These are phyloP conservation scores for Mortierella sp. DNA, from an alignment of 371 early-diverging fungal species.

Conservation along the genomic window DNA sequence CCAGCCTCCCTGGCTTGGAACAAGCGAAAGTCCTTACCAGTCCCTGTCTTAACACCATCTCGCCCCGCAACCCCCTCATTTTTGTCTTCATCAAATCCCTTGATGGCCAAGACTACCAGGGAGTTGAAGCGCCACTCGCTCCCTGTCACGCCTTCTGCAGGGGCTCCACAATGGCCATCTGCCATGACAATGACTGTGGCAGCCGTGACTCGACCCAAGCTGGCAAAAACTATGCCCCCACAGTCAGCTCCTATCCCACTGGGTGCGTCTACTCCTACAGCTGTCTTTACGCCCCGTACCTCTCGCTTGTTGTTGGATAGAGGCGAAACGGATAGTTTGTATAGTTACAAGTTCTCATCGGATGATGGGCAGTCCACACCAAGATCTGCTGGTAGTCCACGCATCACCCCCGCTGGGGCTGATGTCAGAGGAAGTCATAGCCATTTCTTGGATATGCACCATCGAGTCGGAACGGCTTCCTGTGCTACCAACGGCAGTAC, in stretches of 20 bases:
- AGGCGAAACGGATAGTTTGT: constrained; percentile 15
- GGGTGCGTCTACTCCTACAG: constrained; percentile 3
- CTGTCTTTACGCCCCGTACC: constrained; percentile 25
- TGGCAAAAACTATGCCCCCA: constrained; percentile 23
- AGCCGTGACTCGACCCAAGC: constrained; percentile 24
- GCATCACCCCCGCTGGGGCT: not conserved
- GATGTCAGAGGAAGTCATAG: not conserved
- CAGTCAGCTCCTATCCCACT: constrained; percentile 18
- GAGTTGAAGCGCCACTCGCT: constrained; percentile 39
- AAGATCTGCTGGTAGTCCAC: not conserved
- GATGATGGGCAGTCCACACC: constrained; percentile 10
- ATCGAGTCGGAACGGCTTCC: too few relatives aligned
- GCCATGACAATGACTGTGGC: constrained; percentile 26
- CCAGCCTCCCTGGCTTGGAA: constrained; percentile 15
- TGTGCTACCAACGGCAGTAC: too few relatives aligned
- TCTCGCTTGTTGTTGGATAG: constrained; percentile 17
- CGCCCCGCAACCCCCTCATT: not conserved
- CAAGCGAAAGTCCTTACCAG: constrained; percentile 20
- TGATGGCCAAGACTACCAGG: constrained; percentile 13
- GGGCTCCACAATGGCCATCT: constrained; percentile 32
- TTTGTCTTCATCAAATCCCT: constrained; percentile 1
- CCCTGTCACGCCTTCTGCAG: constrained; percentile 22
- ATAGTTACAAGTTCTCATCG: constrained; percentile 13
- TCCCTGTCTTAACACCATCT: not conserved
- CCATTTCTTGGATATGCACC: too few relatives aligned